phyloP scores from a whole-genome alignment of 331 rosid species.

The Cucumis variabilis region DNA sequence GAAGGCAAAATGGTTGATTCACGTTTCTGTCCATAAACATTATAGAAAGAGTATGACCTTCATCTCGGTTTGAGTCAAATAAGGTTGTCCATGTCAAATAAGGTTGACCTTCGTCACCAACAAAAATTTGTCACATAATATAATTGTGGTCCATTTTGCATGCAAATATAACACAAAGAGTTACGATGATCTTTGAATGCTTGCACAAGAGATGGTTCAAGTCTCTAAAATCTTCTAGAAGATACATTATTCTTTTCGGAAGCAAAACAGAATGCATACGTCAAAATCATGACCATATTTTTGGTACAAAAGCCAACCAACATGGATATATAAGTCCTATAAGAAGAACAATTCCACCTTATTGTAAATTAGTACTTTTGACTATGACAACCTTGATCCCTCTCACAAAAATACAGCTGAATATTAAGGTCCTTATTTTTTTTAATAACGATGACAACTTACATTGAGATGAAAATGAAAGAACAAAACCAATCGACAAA shows the following conservation, averaged over 20 bases:
- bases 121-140: no score
- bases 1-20: no score
- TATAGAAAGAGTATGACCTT: constrained; percentile 48
- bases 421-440: not conserved
- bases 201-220: constrained; percentile 48
- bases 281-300: constrained; percentile 96
- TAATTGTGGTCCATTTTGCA: no score
- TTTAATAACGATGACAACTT: not conserved
- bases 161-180: constrained; percentile 23
- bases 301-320: constrained; percentile 97
- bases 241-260: not conserved
- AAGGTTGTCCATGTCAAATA: constrained; percentile 62
- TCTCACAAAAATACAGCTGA: not conserved
- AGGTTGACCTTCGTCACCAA: no score
- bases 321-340: constrained; percentile 83
- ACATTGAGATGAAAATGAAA: not conserved
- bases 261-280: constrained; percentile 37
- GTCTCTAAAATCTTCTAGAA: not conserved
- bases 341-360: constrained; percentile 28
- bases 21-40: no score
- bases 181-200: constrained; percentile 84
- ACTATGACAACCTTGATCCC: no score
- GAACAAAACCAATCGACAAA: not conserved
- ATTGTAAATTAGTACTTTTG: not conserved
- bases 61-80: constrained; percentile 91